Conservation (phyloP, 1,139 yeast species). For the Debaryomyces sp. region DNA sequence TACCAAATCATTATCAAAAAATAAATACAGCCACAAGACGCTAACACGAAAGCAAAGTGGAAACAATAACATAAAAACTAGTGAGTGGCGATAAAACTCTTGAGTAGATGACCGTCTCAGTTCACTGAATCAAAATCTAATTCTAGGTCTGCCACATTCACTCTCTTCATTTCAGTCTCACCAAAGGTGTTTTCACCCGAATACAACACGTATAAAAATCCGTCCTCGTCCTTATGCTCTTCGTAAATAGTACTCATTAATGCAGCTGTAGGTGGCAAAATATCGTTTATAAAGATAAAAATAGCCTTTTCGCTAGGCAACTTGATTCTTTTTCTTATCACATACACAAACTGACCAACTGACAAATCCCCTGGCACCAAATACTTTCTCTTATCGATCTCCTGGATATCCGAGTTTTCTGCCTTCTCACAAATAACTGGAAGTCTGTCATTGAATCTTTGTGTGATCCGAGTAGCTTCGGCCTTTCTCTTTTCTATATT, state of each 20-base stretch:
- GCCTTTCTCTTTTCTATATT: slow-evolving; percentile 85
- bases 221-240: slow-evolving; percentile 97
- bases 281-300: slow-evolving; percentile 93
- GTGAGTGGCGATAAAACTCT: not conserved
- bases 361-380: slow-evolving; percentile 95
- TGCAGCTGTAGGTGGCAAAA: slow-evolving; percentile 97
- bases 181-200: slow-evolving; percentile 88
- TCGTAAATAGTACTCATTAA: slow-evolving; percentile 92
- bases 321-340: slow-evolving; percentile 92
- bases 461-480: slow-evolving; percentile 89
- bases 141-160: slow-evolving; percentile 8
- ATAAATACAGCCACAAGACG: slow-evolving; percentile 2
- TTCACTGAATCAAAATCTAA: slow-evolving; percentile 5
- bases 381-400: slow-evolving; percentile 95
- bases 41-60: not conserved
- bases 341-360: slow-evolving; percentile 97
- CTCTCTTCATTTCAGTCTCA: slow-evolving; percentile 17
- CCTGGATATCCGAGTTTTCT: slow-evolving; percentile 94
- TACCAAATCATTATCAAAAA: slow-evolving; percentile 3
- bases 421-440: slow-evolving; percentile 98
- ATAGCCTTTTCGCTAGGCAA: slow-evolving; percentile 97
- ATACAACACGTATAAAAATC: slow-evolving; percentile 91
- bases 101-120: not conserved
- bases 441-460: slow-evolving; percentile 87
- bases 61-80: slow-evolving; percentile 1